A percentile compares a stretch with the other conserved stretches of the same genome.
Conservation (phyloP, 164 flowering plant species). For the Nymphaea thermarum region DNA sequence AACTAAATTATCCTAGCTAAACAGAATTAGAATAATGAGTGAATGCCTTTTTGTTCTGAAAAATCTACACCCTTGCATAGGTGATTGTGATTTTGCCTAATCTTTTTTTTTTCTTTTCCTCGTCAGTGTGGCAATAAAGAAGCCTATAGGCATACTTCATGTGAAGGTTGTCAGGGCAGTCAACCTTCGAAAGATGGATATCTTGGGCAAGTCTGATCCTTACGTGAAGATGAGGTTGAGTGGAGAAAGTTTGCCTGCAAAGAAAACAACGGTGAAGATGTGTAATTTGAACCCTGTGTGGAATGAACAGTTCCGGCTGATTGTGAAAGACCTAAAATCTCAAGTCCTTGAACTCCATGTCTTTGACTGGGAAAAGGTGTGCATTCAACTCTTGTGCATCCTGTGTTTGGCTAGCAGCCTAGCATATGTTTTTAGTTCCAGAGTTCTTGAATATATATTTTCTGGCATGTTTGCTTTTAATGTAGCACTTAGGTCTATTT, state of each 20-base stretch:
- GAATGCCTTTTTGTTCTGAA: not conserved
- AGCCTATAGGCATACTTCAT: constrained; percentile 66
- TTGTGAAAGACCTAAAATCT: constrained; percentile 49
- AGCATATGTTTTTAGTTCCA: no score
- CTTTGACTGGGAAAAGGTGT: constrained; percentile 79
- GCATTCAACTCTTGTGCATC: no score
- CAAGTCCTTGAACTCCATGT: constrained; percentile 53
- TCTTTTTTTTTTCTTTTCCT: not conserved
- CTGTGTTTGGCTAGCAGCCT: no score
- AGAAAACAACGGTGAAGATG: constrained; percentile 50
- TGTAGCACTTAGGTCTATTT: no score
- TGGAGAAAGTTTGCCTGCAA: constrained; percentile 43
- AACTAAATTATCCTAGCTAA: no score
- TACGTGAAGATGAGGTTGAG: constrained; percentile 53
- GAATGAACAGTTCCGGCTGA: constrained; percentile 62
- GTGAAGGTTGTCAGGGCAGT: constrained; percentile 52
- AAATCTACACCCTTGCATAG: not conserved
- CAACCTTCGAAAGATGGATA: constrained; percentile 52
- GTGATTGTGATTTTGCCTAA: not conserved
- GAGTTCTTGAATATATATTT: not conserved
- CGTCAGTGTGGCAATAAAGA: constrained; percentile 32
- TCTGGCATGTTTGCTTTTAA: no score
- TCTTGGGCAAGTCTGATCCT: constrained; percentile 65
- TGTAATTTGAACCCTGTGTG: constrained; percentile 60
- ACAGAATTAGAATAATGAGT: no score